phyloP scores from a whole-genome alignment of 352 stramenopile genomes.

The Lagenidium giganteum region DNA sequence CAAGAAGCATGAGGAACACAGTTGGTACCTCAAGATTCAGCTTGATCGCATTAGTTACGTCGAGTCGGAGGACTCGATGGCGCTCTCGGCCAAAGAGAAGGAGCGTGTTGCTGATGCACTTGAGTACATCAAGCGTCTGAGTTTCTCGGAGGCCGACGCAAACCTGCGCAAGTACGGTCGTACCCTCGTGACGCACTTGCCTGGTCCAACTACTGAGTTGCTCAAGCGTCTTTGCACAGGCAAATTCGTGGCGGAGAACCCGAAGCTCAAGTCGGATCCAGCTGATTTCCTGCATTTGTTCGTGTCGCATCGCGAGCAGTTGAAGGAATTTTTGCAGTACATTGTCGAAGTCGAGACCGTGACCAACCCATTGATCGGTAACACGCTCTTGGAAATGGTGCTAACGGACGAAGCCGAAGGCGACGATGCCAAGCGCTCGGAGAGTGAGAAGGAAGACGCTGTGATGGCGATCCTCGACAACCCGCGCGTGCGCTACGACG shows the following conservation, averaged over 20 bases:
- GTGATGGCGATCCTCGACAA: constrained; percentile 89
- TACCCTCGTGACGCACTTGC: constrained; percentile 83
- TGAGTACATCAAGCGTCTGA: constrained; percentile 86
- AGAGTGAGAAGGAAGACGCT: constrained; percentile 73
- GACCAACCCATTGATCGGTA: constrained; percentile 85
- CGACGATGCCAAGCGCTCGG: constrained; percentile 26
- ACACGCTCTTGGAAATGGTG: constrained; percentile 88
- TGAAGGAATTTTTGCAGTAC: constrained; percentile 88
- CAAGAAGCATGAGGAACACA: constrained; percentile 88
- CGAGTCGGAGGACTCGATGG: constrained; percentile 65
- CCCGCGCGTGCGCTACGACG: constrained; percentile 87
- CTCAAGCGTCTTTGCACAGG: constrained; percentile 89
- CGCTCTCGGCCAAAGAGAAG: constrained; percentile 68
- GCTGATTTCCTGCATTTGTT: constrained; percentile 91
- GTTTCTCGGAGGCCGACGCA: constrained; percentile 78
- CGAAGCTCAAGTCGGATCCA: constrained; percentile 69
- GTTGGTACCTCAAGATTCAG: constrained; percentile 91
- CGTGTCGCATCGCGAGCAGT: constrained; percentile 84
- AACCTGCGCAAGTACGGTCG: constrained; percentile 88
- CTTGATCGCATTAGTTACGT: constrained; percentile 88
- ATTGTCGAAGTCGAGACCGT: constrained; percentile 87
- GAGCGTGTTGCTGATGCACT: constrained; percentile 86
- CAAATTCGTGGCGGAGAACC: constrained; percentile 56
- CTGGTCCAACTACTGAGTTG: constrained; percentile 84
- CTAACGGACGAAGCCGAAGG: constrained; percentile 50